phyloP scores from a whole-genome alignment of 768 basidiomycete genomes.

The Pleurotus citrinopileatus region DNA sequence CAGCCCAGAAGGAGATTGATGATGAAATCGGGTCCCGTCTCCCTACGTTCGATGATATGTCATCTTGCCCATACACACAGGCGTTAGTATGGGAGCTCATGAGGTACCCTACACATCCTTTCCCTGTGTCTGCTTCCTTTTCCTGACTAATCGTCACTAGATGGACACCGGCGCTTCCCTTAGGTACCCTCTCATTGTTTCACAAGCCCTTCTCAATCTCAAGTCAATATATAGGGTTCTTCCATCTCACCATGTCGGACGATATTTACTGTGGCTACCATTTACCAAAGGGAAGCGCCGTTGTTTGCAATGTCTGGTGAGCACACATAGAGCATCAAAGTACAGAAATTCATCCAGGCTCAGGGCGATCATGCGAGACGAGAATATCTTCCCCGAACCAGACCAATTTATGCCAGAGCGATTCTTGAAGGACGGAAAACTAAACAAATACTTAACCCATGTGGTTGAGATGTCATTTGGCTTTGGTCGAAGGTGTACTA shows the following conservation, averaged over 20 bases:
- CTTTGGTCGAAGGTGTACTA: neutral
- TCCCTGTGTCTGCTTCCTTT: neutral
- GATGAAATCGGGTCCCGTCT: neutral
- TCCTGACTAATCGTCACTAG: neutral
- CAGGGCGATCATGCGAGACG: slow-evolving; percentile 51
- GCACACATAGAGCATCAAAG: slow-evolving; percentile 3
- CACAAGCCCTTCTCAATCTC: too few species aligned
- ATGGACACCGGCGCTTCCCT: neutral
- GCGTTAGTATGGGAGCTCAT: neutral
- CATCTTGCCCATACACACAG: neutral
- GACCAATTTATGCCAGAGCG: slow-evolving; percentile 53
- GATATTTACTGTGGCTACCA: neutral
- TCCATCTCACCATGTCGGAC: neutral
- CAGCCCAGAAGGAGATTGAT: slow-evolving; percentile 38
- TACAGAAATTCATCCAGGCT: slow-evolving; percentile 3
- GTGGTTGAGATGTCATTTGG: neutral
- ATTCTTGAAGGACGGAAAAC: slow-evolving; percentile 28
- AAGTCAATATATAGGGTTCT: neutral
- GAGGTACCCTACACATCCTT: neutral
- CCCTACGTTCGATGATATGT: neutral
- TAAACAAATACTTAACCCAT: neutral
- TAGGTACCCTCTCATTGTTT: neutral
- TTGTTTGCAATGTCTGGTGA: slow-evolving; percentile 66
- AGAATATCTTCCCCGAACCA: slow-evolving; percentile 47
- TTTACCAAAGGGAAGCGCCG: slow-evolving; percentile 14